A percentile compares a stretch with the other conserved stretches of the same genome.
These are phyloP conservation scores for Syzygium grande DNA, from an alignment of 345 rosid genomes.

Conservation along the genomic window DNA sequence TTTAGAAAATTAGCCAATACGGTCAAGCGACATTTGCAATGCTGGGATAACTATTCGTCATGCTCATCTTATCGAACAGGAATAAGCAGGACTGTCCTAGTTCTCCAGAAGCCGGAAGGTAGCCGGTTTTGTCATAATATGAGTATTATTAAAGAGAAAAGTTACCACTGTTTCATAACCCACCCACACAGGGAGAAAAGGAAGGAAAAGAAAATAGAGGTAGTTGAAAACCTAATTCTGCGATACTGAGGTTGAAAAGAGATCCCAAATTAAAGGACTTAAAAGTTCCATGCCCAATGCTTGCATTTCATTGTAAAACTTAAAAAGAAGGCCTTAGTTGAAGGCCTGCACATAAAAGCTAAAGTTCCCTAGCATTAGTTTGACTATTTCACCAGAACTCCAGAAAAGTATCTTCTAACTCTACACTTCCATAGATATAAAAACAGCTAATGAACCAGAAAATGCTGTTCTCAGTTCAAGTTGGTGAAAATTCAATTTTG, in stretches of 20 bases:
- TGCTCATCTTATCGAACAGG: background rate
- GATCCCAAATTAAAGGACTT: background rate
- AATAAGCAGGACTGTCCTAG: background rate
- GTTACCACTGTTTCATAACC: background rate
- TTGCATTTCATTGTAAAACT: background rate
- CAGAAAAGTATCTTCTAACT: background rate
- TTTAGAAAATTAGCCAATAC: background rate
- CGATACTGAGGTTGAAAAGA: background rate
- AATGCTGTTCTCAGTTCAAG: background rate
- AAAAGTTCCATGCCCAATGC: background rate
- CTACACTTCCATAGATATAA: background rate
- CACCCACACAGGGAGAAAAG: background rate
- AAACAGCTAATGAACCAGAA: background rate
- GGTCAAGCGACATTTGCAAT: background rate
- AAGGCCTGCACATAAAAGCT: background rate
- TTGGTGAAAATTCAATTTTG: background rate
- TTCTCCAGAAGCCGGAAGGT: background rate
- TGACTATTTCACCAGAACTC: background rate
- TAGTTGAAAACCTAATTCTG: background rate
- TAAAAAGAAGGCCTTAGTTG: background rate
- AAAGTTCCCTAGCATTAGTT: background rate
- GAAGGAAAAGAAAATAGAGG: background rate
- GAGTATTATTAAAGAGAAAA: background rate
- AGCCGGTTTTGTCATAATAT: background rate
- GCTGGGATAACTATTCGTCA: background rate